Conservation (phyloP, 2,329 filamentous ascomycete species). For the Neofusicoccum parvum region DNA sequence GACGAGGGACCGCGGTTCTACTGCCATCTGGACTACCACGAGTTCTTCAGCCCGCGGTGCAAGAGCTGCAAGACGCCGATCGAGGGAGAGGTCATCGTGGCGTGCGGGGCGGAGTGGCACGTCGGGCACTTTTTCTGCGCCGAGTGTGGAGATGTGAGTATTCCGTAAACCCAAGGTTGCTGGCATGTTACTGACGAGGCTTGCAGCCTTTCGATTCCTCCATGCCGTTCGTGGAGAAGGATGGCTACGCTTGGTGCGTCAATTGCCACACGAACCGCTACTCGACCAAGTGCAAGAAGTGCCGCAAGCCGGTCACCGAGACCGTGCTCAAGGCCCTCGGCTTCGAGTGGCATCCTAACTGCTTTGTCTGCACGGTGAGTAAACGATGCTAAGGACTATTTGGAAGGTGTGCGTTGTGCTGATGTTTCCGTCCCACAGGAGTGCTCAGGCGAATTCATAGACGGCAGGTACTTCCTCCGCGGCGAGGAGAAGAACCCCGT, state of each 20-base stretch:
- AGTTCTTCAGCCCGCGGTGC: conserved; percentile 88
- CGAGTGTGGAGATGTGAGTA: conserved; percentile 79
- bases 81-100: conserved; percentile 89
- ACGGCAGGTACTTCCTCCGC: conserved; percentile 65
- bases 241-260: conserved; percentile 97
- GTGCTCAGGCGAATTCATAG: conserved; percentile 62
- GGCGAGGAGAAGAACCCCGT: conserved; percentile 61
- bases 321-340: conserved; percentile 88
- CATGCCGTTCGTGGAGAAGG: conserved; percentile 92
- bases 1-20: conserved; percentile 79
- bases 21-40: conserved; percentile 98
- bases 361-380: conserved; percentile 75
- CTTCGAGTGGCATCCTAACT: conserved; percentile 89
- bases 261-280: conserved; percentile 90
- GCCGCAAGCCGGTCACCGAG: conserved; percentile 81
- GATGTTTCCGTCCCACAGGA: conserved; percentile 44
- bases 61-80: conserved; percentile 97
- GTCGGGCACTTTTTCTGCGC: conserved; percentile 98
- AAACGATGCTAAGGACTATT: too few relatives aligned
- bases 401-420: neutral
- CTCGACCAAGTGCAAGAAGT: conserved; percentile 84
- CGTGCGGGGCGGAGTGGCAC: conserved; percentile 94
- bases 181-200: conserved; percentile 20
- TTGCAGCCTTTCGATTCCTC: conserved; percentile 58
- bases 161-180: neutral